Conservation (phyloP, 1,284 basidiomycete species). For the Pascua guehoae region DNA sequence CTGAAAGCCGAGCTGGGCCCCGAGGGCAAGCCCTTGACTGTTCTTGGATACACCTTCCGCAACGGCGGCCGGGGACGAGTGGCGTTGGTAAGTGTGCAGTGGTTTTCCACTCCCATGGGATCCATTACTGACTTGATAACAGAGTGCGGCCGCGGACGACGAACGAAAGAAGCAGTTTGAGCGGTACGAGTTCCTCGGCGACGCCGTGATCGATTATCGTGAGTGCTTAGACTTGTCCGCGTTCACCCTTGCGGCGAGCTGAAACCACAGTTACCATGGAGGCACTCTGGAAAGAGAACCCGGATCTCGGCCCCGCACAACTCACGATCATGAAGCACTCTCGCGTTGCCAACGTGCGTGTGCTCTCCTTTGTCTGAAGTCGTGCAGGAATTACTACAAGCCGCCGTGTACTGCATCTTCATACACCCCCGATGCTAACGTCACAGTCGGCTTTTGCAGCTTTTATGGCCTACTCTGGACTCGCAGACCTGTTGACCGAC, state of each 20-base stretch:
- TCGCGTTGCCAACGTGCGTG: constrained; percentile 13
- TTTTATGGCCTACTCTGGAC: constrained; percentile 17
- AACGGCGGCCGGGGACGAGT: constrained; percentile 13
- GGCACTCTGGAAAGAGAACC: constrained; percentile 20
- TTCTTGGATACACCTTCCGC: constrained; percentile 32
- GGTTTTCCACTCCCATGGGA: not conserved
- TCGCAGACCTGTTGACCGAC: constrained; percentile 13
- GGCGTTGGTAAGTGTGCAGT: constrained; percentile 18
- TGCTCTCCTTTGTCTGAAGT: no score
- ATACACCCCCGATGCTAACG: not conserved
- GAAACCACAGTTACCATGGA: constrained; percentile 20
- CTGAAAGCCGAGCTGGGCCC: not conserved
- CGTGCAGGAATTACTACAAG: no score
- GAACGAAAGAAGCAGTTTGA: constrained; percentile 9
- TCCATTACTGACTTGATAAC: not conserved
- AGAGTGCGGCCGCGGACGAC: not conserved
- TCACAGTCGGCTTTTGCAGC: constrained; percentile 19
- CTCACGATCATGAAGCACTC: constrained; percentile 29
- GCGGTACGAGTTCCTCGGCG: constrained; percentile 28
- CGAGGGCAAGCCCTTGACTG: constrained; percentile 4
- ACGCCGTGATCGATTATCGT: constrained; percentile 31
- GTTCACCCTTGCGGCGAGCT: not conserved
- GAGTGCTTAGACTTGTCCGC: not conserved
- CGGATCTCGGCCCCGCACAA: constrained; percentile 18
- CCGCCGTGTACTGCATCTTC: no score